A percentile compares a stretch with the other conserved stretches of the same genome.
phyloP scores from a whole-genome alignment of 192 early-diverging fungal genomes.

The Geranomyces michiganensis region DNA sequence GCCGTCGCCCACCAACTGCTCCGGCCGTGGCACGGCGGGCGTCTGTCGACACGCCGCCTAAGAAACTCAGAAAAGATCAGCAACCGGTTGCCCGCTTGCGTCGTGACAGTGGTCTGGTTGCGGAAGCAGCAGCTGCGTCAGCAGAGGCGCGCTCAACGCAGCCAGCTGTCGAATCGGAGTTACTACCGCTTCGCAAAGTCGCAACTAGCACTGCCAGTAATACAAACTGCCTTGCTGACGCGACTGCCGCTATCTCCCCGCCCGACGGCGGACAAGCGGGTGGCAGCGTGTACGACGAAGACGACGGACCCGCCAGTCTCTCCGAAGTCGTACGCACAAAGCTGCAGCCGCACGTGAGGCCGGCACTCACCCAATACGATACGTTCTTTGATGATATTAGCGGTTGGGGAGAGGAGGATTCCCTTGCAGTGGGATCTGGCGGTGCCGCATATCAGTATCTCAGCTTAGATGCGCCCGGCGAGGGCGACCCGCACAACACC shows the following conservation, averaged over 20 bases:
- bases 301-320: background rate
- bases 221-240: background rate
- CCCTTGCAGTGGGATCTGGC: background rate
- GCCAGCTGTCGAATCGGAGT: background rate
- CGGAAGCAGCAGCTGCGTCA: background rate
- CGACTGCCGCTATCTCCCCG: too few relatives aligned
- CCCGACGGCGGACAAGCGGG: background rate
- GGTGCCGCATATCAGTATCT: constrained; percentile 12
- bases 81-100: background rate
- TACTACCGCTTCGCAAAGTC: background rate
- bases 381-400: constrained; percentile 16
- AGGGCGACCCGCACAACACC: background rate
- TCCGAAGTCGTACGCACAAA: background rate
- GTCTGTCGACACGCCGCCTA: background rate
- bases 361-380: background rate
- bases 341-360: background rate
- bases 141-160: background rate
- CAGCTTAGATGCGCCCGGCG: background rate
- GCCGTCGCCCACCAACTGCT: constrained; percentile 5
- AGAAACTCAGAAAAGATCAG: background rate
- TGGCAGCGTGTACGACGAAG: constrained; percentile 3
- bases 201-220: too few relatives aligned
- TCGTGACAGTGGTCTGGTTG: background rate
- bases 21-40: background rate
- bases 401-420: constrained; percentile 3